Base-by-base conservation (phyloP, 139 green algal genomes). In the Volvox reticuliferus region DNA sequence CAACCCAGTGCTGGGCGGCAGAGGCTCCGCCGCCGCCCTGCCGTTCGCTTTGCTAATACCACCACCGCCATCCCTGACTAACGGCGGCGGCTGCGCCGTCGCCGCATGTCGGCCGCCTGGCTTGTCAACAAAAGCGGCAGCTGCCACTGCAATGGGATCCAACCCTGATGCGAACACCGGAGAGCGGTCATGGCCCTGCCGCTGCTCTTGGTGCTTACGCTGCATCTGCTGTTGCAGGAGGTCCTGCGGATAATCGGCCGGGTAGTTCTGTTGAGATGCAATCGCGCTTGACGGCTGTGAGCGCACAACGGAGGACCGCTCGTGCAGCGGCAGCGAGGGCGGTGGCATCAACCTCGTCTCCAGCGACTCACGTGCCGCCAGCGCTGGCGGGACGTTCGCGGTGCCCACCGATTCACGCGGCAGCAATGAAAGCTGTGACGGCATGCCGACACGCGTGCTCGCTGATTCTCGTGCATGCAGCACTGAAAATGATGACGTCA, bases 401-500 rank as follows among this genome's bases (percentile, higher is more conserved):
- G 84, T 89, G 37, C 65, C 84, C 16, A 89, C 84, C 1, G 84
- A 89, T 26, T 89, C 84, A 18, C 84, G 84, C 32, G 61, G 24
- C 81, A 36, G n/a, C 50, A 86, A n/a, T 14, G 50, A 5, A n/a
- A 35, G 75, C 55, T 17, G 30, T 33, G 18, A 16, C 81, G n/a
- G 81, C 75, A 55, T n/a, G 61, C 30, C 62, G n/a, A 55, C n/a
- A n/a, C 81, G 81, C n/a, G 81, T 77, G 62, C 30, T 76, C 16
- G 16, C 44, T 22, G 80, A 86, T 30, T 86, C 55, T 22, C 55
- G 80, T 18, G 20, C 55, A 13, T 62, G 28, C 82, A 87, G 62
- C 62, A 32, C 21, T 63, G 78, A 44, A 26, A 32, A 32, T 24
- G 32, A 24, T 24, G 76, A 6, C 76, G 12, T 24, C 80, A 28